phyloP scores from a whole-genome alignment of 768 basidiomycete species.

The Russula sp. region DNA sequence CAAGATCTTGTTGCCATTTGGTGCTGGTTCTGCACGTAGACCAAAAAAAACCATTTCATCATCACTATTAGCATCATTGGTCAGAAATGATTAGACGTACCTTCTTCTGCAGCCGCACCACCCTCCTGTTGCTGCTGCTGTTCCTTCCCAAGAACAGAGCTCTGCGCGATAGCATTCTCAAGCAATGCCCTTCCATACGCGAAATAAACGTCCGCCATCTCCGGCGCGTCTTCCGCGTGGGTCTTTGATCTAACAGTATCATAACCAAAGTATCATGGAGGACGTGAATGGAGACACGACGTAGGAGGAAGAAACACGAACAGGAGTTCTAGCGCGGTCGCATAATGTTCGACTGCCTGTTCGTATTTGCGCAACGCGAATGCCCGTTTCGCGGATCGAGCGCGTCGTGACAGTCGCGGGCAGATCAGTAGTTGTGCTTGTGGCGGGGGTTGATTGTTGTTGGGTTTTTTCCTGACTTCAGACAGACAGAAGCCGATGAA shows the following conservation, averaged over 20 bases:
- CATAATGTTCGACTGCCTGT: conserved; percentile 80
- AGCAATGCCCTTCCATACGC: conserved; percentile 90
- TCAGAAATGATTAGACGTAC: not conserved
- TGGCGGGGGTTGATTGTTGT: not conserved
- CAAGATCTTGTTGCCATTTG: conserved; percentile 55
- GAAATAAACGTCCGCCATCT: conserved; percentile 85
- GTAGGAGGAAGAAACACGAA: conserved; percentile 44
- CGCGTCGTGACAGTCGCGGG: conserved; percentile 45
- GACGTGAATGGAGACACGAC: not conserved
- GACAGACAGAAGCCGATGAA: not conserved
- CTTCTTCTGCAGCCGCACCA: conserved; percentile 39
- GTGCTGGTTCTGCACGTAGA: conserved; percentile 33
- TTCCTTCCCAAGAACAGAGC: conserved; percentile 86
- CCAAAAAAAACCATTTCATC: not conserved
- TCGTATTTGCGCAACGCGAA: conserved; percentile 86
- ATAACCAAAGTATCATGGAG: not conserved
- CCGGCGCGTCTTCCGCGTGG: conserved; percentile 75
- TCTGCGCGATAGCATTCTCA: conserved; percentile 87
- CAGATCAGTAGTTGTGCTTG: not conserved
- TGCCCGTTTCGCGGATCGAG: conserved; percentile 82
- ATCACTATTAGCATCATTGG: not conserved
- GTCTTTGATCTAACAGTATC: conserved; percentile 62
- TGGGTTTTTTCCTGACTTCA: conserved; percentile 10
- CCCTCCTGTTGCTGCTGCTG: conserved; percentile 50
- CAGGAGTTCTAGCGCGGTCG: conserved; percentile 79